Percentiles rank a stretch among this genome's conserved stretches.
phyloP scores from a whole-genome alignment of 768 basidiomycete species.

The Rhodotorula graminis region DNA sequence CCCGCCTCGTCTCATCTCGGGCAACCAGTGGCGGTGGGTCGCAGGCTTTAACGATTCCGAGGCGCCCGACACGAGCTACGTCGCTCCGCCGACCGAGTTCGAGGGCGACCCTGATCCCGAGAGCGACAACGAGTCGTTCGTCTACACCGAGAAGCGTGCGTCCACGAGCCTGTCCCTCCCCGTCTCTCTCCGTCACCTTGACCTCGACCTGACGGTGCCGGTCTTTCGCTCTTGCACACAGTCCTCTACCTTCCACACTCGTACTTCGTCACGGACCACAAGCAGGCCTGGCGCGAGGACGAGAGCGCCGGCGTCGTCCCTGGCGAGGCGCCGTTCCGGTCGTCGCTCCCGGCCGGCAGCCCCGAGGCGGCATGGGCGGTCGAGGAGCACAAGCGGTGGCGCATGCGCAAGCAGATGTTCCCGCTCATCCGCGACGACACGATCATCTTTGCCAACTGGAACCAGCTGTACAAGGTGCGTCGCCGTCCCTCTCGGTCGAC shows the following conservation, averaged over 20 bases:
- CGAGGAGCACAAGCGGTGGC: constrained; percentile 50
- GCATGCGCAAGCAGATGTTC: constrained; percentile 50
- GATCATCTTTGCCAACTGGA: constrained; percentile 57
- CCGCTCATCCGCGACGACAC: constrained; percentile 52
- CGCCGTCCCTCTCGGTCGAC: constrained; percentile 30
- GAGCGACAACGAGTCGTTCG: constrained; percentile 48
- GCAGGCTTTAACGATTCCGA: neutral
- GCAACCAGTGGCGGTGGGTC: constrained; percentile 34
- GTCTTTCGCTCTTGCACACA: neutral
- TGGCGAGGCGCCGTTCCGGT: constrained; percentile 32
- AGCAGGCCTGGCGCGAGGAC: constrained; percentile 51
- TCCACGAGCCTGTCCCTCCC: neutral
- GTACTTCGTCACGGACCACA: constrained; percentile 55
- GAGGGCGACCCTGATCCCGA: constrained; percentile 52
- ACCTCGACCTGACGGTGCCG: neutral
- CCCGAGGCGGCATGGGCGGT: constrained; percentile 46
- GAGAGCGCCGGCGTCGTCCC: neutral
- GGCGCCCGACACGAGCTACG: too few species aligned
- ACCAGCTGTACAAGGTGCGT: constrained; percentile 55
- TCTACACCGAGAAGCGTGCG: constrained; percentile 47
- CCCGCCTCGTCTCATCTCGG: constrained; percentile 44
- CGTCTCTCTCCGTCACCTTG: neutral
- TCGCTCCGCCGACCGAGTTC: constrained; percentile 32
- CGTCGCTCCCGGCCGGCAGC: constrained; percentile 22
- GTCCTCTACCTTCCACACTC: constrained; percentile 41